Evolutionary conservation across 1,139 yeast species (phyloP).

Genomic region (Yamadazyma oceani): DNA sequence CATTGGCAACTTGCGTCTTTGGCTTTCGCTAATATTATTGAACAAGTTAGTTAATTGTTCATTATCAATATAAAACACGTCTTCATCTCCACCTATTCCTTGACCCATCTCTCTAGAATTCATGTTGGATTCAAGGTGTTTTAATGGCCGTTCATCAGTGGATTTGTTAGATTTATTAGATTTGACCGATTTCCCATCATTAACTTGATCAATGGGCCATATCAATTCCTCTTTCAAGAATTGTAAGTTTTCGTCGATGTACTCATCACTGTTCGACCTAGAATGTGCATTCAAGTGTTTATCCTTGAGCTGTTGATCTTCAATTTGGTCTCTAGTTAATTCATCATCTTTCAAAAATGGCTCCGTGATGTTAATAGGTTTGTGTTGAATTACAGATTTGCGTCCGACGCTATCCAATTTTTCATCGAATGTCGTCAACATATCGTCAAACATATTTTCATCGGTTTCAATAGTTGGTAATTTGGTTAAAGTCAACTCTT

Average conservation of each 20-base stretch:
- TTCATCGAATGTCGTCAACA: conserved; percentile 31
- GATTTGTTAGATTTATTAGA: conserved; percentile 7
- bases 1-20: conserved; percentile 33
- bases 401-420: conserved; percentile 22
- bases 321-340: conserved; percentile 42
- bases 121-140: background rate
- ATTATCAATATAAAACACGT: conserved; percentile 23
- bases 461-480: conserved; percentile 37
- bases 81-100: conserved; percentile 16
- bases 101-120: background rate
- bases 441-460: conserved; percentile 33
- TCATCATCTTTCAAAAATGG: conserved; percentile 47
- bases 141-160: background rate
- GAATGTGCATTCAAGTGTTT: conserved; percentile 12
- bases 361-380: conserved; percentile 20
- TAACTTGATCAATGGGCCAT: conserved; percentile 28
- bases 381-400: conserved; percentile 16
- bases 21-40: conserved; percentile 27
- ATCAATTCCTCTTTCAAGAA: conserved; percentile 32
- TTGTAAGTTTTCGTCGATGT: conserved; percentile 37
- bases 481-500: conserved; percentile 19
- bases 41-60: conserved; percentile 32
- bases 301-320: conserved; percentile 41
- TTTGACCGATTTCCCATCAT: conserved; percentile 15
- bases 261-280: conserved; percentile 21